These are phyloP conservation scores for Microglena sp. DNA, from an alignment of 139 green algal genomes.

Conservation along the genomic window DNA sequence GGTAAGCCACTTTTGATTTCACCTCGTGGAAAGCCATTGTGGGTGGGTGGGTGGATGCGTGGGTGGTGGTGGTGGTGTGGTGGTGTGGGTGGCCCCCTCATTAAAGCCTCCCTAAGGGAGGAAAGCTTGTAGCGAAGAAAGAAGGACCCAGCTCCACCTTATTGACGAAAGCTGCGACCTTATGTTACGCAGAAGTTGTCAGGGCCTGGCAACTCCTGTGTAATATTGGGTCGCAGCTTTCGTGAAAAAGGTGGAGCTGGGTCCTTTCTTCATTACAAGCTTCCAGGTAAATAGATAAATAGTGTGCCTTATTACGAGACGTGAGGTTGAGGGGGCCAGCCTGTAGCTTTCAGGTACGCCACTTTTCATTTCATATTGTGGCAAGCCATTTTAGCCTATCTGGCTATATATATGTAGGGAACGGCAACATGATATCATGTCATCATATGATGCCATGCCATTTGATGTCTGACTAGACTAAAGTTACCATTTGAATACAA, in stretches of 20 bases:
- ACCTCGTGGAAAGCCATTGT: not conserved
- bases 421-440: too few species aligned
- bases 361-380: not conserved
- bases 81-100: too few species aligned
- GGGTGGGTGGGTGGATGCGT: too few species aligned
- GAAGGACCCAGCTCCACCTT: slow-evolving; percentile 71
- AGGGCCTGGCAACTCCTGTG: slow-evolving; percentile 69
- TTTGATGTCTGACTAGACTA: too few species aligned
- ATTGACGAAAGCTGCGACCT: not conserved
- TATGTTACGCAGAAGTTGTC: slow-evolving; percentile 74
- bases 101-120: too few species aligned
- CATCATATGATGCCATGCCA: too few species aligned
- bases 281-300: too few species aligned
- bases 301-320: too few species aligned
- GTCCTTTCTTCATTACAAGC: slow-evolving; percentile 84
- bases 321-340: too few species aligned
- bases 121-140: slow-evolving; percentile 83
- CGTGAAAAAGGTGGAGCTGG: slow-evolving; percentile 60
- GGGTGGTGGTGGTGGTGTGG: too few species aligned
- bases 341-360: slow-evolving; percentile 52
- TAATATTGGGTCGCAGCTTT: slow-evolving; percentile 37
- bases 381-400: not conserved
- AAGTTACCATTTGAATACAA: too few species aligned
- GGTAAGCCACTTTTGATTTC: slow-evolving; percentile 5
- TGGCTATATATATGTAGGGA: slow-evolving; percentile 77